phyloP scores from a whole-genome alignment of 345 rosid genomes.

The Moricandia arvensis region DNA sequence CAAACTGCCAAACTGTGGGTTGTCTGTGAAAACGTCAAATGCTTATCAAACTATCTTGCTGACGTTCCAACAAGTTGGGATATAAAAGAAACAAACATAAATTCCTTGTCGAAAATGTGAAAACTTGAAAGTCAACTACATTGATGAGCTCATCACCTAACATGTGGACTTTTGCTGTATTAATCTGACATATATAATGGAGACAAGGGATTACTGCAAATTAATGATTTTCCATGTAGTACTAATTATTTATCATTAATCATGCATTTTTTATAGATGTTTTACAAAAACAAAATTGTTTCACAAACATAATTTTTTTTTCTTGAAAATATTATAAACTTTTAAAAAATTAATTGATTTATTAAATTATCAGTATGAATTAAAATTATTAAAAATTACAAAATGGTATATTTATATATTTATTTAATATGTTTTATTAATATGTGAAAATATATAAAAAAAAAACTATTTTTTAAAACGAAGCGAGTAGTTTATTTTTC shows the following conservation, averaged over 20 bases:
- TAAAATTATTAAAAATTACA: too few relatives aligned
- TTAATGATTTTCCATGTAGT: background rate
- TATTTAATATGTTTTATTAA: too few relatives aligned
- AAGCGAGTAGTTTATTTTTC: too few relatives aligned
- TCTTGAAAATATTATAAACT: too few relatives aligned
- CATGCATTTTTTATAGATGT: too few relatives aligned
- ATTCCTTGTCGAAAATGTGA: background rate
- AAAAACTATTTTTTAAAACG: too few relatives aligned
- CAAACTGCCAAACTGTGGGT: constrained; percentile 3
- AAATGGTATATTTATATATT: too few relatives aligned
- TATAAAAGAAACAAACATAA: constrained; percentile 15
- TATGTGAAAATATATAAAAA: too few relatives aligned
- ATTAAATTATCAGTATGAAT: too few relatives aligned
- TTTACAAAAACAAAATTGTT: too few relatives aligned
- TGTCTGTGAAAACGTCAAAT: constrained; percentile 18
- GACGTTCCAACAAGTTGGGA: constrained; percentile 36
- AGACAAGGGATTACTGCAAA: background rate
- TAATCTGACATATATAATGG: background rate
- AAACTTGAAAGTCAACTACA: constrained; percentile 26
- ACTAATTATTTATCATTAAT: background rate
- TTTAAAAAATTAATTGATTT: too few relatives aligned
- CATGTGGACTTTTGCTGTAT: background rate
- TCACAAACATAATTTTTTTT: too few relatives aligned
- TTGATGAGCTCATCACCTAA: constrained; percentile 19
- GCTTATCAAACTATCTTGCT: constrained; percentile 13